A percentile compares a stretch with the other conserved stretches of the same genome.
These are phyloP conservation scores for Aspergillus caelatus DNA, from an alignment of 2,329 filamentous ascomycete species.

Conservation along the genomic window DNA sequence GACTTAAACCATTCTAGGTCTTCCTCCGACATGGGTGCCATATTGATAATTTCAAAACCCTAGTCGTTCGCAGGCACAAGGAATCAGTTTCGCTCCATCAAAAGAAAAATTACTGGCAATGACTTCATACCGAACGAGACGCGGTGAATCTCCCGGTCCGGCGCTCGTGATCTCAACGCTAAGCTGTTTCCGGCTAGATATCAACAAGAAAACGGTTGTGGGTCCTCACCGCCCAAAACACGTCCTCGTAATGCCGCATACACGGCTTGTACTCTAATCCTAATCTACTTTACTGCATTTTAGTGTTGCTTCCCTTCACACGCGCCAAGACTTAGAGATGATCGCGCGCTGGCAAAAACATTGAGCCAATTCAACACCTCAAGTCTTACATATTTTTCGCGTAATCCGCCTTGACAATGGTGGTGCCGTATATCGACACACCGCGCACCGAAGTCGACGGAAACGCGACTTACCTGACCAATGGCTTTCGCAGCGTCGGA, in stretches of 20 bases:
- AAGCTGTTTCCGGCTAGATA: constrained; percentile 40
- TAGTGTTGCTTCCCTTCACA: constrained; percentile 5
- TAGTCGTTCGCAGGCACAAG: neutral
- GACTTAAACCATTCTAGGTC: constrained; percentile 68
- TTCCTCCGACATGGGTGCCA: constrained; percentile 53
- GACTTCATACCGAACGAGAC: constrained; percentile 38
- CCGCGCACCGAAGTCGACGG: constrained; percentile 77
- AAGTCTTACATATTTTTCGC: constrained; percentile 9
- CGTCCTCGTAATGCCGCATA: constrained; percentile 24
- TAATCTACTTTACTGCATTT: neutral
- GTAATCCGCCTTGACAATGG: constrained; percentile 55
- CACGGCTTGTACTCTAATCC: neutral
- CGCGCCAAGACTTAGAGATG: constrained; percentile 25
- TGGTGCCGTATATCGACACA: constrained; percentile 74
- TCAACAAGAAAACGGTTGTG: constrained; percentile 40
- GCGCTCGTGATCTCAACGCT: constrained; percentile 24
- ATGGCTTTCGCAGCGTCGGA: constrained; percentile 59
- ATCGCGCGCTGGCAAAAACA: constrained; percentile 25
- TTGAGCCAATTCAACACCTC: constrained; percentile 1
- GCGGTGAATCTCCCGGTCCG: constrained; percentile 31
- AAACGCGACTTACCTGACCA: constrained; percentile 79
- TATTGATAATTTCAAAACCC: constrained; percentile 20
- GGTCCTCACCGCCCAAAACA: constrained; percentile 38
- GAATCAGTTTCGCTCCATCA: neutral
- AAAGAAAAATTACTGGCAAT: constrained; percentile 24